Evolutionary conservation across 257 asterid genomes (phyloP).

Genomic region (Rehmannia glutinosa): DNA sequence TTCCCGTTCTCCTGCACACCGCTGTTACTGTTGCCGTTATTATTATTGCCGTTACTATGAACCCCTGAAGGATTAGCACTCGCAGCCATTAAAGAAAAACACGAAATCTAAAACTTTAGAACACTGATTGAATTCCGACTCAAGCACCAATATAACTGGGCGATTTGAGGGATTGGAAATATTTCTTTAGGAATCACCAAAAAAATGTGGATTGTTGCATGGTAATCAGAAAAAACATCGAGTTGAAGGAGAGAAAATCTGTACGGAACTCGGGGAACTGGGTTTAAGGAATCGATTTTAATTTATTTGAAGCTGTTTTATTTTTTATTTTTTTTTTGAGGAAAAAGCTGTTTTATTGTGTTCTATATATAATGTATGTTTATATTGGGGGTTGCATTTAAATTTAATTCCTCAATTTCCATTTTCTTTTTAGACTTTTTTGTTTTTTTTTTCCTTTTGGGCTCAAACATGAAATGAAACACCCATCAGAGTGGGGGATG

Average conservation of each 20-base stretch:
- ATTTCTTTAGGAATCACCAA: not conserved
- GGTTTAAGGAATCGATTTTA: not conserved
- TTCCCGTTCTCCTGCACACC: slow-evolving; percentile 41
- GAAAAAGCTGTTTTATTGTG: no score
- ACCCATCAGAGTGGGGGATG: no score
- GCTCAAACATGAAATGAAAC: no score
- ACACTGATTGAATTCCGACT: slow-evolving; percentile 6
- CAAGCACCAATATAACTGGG: not conserved
- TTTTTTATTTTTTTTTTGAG: no score
- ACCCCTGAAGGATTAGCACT: slow-evolving; percentile 58
- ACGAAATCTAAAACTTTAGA: not conserved
- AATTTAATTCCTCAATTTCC: no score
- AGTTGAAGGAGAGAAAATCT: slow-evolving; percentile 13
- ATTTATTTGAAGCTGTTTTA: no score
- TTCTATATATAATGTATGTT: no score
- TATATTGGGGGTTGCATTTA: no score
- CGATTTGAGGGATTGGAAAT: not conserved
- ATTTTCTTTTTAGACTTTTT: no score
- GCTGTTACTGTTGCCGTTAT: slow-evolving; percentile 32
- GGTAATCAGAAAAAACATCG: not conserved
- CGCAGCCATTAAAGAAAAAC: slow-evolving; percentile 26
- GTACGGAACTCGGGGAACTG: slow-evolving; percentile 21
- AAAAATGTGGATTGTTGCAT: not conserved
- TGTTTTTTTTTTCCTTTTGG: no score
- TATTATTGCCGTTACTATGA: slow-evolving; percentile 33